Conservation (phyloP, 2,329 filamentous ascomycete genomes). For the Xylaria digitata region DNA sequence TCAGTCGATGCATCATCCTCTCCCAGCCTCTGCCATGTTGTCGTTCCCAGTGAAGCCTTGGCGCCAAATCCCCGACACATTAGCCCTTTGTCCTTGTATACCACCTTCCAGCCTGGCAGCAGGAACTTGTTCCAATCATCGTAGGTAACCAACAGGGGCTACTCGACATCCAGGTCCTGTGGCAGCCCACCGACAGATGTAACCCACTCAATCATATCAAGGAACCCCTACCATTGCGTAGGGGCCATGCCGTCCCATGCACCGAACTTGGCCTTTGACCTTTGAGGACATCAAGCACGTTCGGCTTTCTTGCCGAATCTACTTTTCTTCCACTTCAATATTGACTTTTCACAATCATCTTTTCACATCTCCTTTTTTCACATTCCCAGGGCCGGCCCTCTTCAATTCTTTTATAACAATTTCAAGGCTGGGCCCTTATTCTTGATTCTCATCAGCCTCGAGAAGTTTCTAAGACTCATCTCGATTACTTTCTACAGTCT, state of each 20-base stretch:
- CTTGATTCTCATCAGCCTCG: slow-evolving; percentile 15
- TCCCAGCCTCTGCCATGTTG: slow-evolving; percentile 9
- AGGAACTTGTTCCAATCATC: background rate
- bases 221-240: slow-evolving; percentile 20
- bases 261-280: slow-evolving; percentile 14
- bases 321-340: slow-evolving; percentile 39
- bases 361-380: slow-evolving; percentile 33
- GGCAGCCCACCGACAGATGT: slow-evolving; percentile 27
- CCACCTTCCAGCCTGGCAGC: background rate
- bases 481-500: slow-evolving; percentile 19
- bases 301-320: slow-evolving; percentile 37
- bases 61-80: background rate
- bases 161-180: slow-evolving; percentile 21
- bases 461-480: background rate
- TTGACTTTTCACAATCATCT: slow-evolving; percentile 35
- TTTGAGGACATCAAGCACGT: slow-evolving; percentile 7
- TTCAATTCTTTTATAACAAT: slow-evolving; percentile 42
- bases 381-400: slow-evolving; percentile 47
- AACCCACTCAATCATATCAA: slow-evolving; percentile 26
- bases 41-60: slow-evolving; percentile 14
- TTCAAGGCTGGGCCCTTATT: slow-evolving; percentile 40
- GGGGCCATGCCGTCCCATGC: slow-evolving; percentile 36
- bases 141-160: slow-evolving; percentile 25
- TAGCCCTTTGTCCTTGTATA: background rate
- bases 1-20: slow-evolving; percentile 20